These are phyloP conservation scores for Ustilago curta DNA, from an alignment of 1,284 basidiomycete species.

Conservation along the genomic window DNA sequence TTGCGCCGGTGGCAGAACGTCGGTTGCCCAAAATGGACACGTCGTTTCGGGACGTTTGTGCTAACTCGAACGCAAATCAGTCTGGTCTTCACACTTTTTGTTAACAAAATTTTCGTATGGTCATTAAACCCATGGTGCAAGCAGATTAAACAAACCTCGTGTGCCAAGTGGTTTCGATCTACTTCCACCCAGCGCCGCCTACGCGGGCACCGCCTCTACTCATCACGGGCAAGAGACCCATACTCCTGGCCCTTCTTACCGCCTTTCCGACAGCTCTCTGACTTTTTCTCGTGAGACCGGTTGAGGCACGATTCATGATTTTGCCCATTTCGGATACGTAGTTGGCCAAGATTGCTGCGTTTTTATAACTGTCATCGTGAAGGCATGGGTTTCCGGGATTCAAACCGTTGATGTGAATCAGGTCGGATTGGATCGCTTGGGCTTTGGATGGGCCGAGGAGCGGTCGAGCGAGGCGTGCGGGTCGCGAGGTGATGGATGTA, in stretches of 20 bases:
- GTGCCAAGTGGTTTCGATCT: no score
- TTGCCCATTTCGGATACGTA: conserved; percentile 88
- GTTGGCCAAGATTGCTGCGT: conserved; percentile 77
- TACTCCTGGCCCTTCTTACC: conserved; percentile 88
- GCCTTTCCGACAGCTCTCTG: conserved; percentile 88
- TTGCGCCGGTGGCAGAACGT: no score
- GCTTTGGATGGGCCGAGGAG: conserved; percentile 57
- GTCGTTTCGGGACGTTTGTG: no score
- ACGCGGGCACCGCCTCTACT: conserved; percentile 49
- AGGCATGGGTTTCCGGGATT: conserved; percentile 67
- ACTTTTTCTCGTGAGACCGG: conserved; percentile 81
- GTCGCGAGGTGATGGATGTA: conserved; percentile 33
- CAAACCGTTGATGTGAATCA: conserved; percentile 71
- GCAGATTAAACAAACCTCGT: no score
- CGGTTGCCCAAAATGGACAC: no score
- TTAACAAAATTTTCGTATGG: no score
- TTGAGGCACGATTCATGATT: conserved; percentile 79
- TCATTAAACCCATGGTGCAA: no score
- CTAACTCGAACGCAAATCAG: no score
- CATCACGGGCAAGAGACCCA: conserved; percentile 82
- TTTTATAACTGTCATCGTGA: conserved; percentile 73
- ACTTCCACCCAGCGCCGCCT: conserved; percentile 51
- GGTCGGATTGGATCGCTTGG: conserved; percentile 71
- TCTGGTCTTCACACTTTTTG: no score
- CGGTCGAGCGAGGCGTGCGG: conserved; percentile 28